Evolutionary conservation across 31 red algal genomes (phyloP).

Genomic region (Asparagopsis taxiformis): DNA sequence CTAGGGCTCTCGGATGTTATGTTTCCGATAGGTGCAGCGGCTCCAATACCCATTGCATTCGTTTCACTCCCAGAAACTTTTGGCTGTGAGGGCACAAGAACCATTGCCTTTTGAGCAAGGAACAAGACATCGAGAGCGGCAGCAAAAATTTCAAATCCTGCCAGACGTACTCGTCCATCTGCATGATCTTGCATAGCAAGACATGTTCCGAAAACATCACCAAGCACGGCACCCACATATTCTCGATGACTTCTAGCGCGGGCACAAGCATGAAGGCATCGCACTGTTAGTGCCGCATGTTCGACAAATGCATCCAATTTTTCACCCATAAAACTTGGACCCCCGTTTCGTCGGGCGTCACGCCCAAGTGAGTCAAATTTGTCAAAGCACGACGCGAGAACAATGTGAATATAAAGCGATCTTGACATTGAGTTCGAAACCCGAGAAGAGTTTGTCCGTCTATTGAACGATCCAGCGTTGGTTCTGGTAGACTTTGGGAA

Average conservation of each 20-base stretch:
- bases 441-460: conserved; percentile 14
- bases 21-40: conserved; percentile 4
- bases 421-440: conserved; percentile 16
- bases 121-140: conserved; percentile 78
- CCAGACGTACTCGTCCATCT: conserved; percentile 73
- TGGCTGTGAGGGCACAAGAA: conserved; percentile 21
- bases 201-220: conserved; percentile 74
- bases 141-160: conserved; percentile 80
- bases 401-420: conserved; percentile 78
- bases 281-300: conserved; percentile 59
- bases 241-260: conserved; percentile 44
- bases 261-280: conserved; percentile 58
- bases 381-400: conserved; percentile 78
- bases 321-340: conserved; percentile 55
- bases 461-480: conserved; percentile 40
- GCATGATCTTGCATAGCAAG: conserved; percentile 77
- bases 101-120: conserved; percentile 49
- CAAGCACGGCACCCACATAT: conserved; percentile 60
- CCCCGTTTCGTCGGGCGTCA: conserved; percentile 23
- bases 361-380: conserved; percentile 47
- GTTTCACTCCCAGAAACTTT: conserved; percentile 22
- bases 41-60: neutral
- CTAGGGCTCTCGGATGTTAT: conserved; percentile 18
- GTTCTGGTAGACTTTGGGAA: conserved; percentile 38
- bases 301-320: conserved; percentile 72